Evolutionary conservation across 1,139 yeast genomes (phyloP), one percentile per base, ranked within the genome.

Genomic region (Nakaseomyces delphensis): DNA sequence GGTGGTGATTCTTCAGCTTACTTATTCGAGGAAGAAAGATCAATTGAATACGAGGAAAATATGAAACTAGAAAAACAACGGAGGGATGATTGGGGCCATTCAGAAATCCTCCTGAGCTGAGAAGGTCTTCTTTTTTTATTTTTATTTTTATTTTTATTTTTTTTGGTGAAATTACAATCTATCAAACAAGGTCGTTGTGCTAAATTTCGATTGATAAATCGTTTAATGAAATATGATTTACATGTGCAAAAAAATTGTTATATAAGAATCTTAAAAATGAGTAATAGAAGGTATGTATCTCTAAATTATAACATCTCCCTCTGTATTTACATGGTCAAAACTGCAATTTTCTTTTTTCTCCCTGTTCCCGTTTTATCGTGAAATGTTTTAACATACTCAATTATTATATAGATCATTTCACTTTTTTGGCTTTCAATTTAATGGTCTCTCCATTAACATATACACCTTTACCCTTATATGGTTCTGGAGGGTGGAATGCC

Each of bases 391-490:
- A n/a, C n/a, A n/a, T n/a, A n/a, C n/a, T n/a, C n/a, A n/a, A n/a
- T n/a, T n/a, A n/a, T n/a, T n/a, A n/a, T n/a, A n/a, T n/a, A 23
- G 25, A 27, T 51, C 47, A 89, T 78, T 89, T 91, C 63, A 87
- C 83, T 74, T 87, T 89, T 75, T 84, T 84, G 55, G 83, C 87
- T 74, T 91, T 91, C 62, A 89, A 73, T 63, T 78, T 82, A 62
- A 91, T 82, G 42, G 94, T 87, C 67, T 91, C 97, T 57, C 79
- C 83, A 64, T 89, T 85, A 43, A 93, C 83, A 60, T 83, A 93
- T 43, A 93, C 83, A 58, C 99, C 99, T 66, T 93, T 93, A 60
- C 98, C 98, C 67, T 93, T 93, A 65, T 93, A 93, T 32, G 97
- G 96, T 67, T 93, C 99, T 32, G 99, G 99, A 48, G 94, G 94